These are phyloP conservation scores for Syzygium malaccense DNA, from an alignment of 441 rosid species.

Conservation along the genomic window DNA sequence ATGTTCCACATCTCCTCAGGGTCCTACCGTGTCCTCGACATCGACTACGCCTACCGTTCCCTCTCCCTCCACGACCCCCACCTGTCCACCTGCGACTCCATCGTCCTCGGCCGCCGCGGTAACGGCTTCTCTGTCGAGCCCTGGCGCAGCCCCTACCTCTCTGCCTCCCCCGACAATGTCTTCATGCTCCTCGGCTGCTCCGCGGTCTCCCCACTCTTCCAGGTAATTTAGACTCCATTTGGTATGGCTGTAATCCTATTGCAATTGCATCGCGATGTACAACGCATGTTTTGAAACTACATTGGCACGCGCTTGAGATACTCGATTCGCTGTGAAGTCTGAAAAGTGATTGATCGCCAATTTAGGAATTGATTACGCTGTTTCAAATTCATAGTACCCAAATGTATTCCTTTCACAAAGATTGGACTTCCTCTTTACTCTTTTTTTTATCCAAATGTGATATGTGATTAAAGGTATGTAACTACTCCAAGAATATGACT, in stretches of 20 bases:
- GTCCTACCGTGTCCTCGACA: slow-evolving; percentile 70
- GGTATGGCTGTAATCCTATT: not conserved
- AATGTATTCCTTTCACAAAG: not conserved
- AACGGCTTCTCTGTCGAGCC: slow-evolving; percentile 76
- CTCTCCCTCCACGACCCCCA: slow-evolving; percentile 81
- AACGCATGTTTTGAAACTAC: not conserved
- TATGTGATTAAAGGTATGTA: not conserved
- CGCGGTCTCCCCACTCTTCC: slow-evolving; percentile 50
- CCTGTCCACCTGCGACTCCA: slow-evolving; percentile 61
- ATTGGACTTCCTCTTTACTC: not conserved
- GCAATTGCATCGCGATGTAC: too few relatives aligned
- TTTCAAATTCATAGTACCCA: not conserved
- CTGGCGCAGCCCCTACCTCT: slow-evolving; percentile 67
- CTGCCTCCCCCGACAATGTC: slow-evolving; percentile 61
- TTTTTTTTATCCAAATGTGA: not conserved
- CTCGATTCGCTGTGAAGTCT: not conserved
- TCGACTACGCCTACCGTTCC: slow-evolving; percentile 73
- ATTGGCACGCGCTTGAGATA: not conserved
- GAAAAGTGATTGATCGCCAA: not conserved
- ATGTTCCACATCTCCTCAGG: slow-evolving; percentile 91
- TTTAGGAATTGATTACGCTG: not conserved
- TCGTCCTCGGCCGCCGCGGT: slow-evolving; percentile 65
- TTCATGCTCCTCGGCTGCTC: slow-evolving; percentile 87
- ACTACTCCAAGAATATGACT: not conserved
- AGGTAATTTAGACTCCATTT: not conserved